Percentiles rank a stretch among this genome's conserved stretches.
Evolutionary conservation across 441 rosid genomes (phyloP).

Genomic region (Flueggea neowawraea): DNA sequence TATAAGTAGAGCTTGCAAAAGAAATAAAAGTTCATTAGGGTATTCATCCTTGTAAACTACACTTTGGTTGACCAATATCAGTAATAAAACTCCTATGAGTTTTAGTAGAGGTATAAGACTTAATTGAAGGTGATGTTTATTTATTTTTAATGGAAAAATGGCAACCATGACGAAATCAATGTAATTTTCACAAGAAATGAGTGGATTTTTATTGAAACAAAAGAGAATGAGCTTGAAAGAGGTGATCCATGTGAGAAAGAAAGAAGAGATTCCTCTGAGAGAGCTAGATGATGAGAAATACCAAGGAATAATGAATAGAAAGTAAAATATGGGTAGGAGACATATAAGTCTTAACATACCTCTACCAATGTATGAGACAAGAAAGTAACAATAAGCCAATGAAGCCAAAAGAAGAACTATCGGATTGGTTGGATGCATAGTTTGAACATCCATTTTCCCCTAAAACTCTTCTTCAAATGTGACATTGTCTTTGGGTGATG

Average conservation of each 20-base stretch:
- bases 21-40: not conserved
- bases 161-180: slow-evolving; percentile 18
- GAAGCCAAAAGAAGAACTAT: slow-evolving; percentile 15
- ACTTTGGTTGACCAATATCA: not conserved
- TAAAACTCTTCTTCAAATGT: too few species aligned
- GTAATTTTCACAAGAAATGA: slow-evolving; percentile 5
- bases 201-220: slow-evolving; percentile 20
- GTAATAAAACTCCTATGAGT: too few species aligned
- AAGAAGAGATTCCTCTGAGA: slow-evolving; percentile 17
- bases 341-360: slow-evolving; percentile 11
- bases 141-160: slow-evolving; percentile 16
- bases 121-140: not conserved
- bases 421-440: too few species aligned
- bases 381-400: slow-evolving; percentile 16
- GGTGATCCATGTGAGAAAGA: slow-evolving; percentile 31
- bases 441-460: not conserved
- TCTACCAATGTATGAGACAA: slow-evolving; percentile 7
- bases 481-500: too few species aligned
- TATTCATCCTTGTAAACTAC: not conserved
- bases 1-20: not conserved
- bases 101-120: too few species aligned
- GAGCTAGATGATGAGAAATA: slow-evolving; percentile 17
- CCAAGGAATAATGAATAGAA: slow-evolving; percentile 24
- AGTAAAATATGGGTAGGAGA: slow-evolving; percentile 18
- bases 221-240: slow-evolving; percentile 37